phyloP scores from a whole-genome alignment of 129 eudicot genomes.

The Lactuca sativa region DNA sequence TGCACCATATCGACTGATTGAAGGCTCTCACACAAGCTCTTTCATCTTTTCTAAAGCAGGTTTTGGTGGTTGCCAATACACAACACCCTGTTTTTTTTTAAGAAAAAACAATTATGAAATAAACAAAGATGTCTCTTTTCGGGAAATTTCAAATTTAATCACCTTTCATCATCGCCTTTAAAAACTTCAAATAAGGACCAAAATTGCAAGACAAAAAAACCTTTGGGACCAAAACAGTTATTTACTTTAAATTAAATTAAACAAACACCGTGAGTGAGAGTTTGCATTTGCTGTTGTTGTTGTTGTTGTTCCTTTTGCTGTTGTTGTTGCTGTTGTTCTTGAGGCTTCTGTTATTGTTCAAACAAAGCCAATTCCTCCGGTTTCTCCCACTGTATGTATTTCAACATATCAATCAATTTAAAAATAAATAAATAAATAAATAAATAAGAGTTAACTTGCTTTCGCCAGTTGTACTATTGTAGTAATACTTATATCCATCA shows the following conservation, averaged over 20 bases:
- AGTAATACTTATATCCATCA: conserved; percentile 89
- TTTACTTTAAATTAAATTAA: too few relatives aligned
- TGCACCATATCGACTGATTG: conserved; percentile 87
- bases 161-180: too few relatives aligned
- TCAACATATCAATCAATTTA: conserved; percentile 6
- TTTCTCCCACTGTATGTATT: conserved; percentile 74
- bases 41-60: conserved; percentile 74
- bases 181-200: not conserved
- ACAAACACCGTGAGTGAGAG: conserved; percentile 40
- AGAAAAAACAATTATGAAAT: conserved; percentile 12
- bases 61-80: conserved; percentile 94
- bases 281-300: conserved; percentile 50
- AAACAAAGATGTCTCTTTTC: not conserved
- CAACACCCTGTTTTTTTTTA: conserved; percentile 67
- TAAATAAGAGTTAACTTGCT: conserved; percentile 59
- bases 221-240: too few relatives aligned
- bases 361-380: conserved; percentile 75
- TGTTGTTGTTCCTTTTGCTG: conserved; percentile 52
- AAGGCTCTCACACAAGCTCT: conserved; percentile 79
- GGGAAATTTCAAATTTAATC: not conserved
- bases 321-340: conserved; percentile 52
- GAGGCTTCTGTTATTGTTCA: conserved; percentile 60
- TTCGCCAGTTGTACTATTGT: conserved; percentile 84
- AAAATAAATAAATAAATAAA: not conserved
- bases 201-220: not conserved